phyloP scores from a whole-genome alignment of 148 eudicot species.

The Chenopodium suecicum region DNA sequence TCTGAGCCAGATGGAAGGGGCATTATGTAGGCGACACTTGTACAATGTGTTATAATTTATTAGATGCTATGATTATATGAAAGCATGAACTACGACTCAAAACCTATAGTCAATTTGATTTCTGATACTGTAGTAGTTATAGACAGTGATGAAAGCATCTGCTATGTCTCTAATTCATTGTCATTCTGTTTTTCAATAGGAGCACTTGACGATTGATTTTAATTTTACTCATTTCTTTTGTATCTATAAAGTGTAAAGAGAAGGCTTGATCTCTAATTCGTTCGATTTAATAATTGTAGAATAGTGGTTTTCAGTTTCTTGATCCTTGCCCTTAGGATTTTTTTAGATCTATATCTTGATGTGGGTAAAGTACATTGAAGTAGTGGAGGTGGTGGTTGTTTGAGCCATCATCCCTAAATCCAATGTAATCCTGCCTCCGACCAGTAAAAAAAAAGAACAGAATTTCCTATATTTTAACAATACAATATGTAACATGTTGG shows the following conservation, averaged over 20 bases:
- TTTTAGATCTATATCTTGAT: background rate
- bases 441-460: no score
- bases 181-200: background rate
- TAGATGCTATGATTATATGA: background rate
- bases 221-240: no score
- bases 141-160: background rate
- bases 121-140: background rate
- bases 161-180: background rate
- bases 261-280: background rate
- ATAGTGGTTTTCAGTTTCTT: background rate
- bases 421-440: background rate
- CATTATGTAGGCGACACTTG: background rate
- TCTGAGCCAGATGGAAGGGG: background rate
- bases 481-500: no score
- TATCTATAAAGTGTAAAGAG: background rate
- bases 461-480: no score
- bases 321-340: background rate
- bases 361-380: background rate
- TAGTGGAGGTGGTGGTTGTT: background rate
- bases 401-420: background rate
- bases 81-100: background rate
- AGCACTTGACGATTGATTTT: background rate
- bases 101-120: background rate
- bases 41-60: background rate
- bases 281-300: background rate